phyloP scores from a whole-genome alignment of 345 rosid species.

The Gossypioides kirkii region DNA sequence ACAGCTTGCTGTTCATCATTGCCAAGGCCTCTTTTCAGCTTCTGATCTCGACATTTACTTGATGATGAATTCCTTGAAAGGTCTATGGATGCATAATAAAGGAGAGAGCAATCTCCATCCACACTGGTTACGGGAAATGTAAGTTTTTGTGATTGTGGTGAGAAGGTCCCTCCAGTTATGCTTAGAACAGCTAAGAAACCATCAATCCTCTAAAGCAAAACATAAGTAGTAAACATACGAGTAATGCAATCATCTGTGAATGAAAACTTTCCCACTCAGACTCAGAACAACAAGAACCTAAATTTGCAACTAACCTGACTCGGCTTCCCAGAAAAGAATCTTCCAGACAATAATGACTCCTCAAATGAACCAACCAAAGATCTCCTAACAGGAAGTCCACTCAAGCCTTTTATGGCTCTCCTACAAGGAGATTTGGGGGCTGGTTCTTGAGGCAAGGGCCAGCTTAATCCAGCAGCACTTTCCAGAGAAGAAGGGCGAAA shows the following conservation, averaged over 20 bases:
- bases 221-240: slow-evolving; percentile 17
- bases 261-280: not conserved
- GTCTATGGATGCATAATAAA: slow-evolving; percentile 82
- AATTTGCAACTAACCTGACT: slow-evolving; percentile 49
- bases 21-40: slow-evolving; percentile 39
- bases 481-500: slow-evolving; percentile 53
- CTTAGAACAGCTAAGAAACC: slow-evolving; percentile 96
- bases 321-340: slow-evolving; percentile 56
- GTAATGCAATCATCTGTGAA: not conserved
- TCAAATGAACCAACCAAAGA: slow-evolving; percentile 97
- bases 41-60: slow-evolving; percentile 50
- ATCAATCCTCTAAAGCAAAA: slow-evolving; percentile 56
- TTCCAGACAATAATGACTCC: slow-evolving; percentile 87
- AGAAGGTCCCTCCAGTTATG: slow-evolving; percentile 82
- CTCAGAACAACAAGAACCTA: not conserved
- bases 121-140: slow-evolving; percentile 88
- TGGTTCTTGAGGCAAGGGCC: slow-evolving; percentile 40
- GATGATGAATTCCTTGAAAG: slow-evolving; percentile 53
- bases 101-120: slow-evolving; percentile 75
- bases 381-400: slow-evolving; percentile 72
- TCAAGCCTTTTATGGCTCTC: slow-evolving; percentile 56
- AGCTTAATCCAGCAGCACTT: slow-evolving; percentile 29
- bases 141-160: slow-evolving; percentile 84
- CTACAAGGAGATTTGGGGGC: slow-evolving; percentile 39
- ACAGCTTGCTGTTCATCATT: slow-evolving; percentile 60